These are phyloP conservation scores for Onygena corvina DNA, from an alignment of 2,329 filamentous ascomycete genomes.

Conservation along the genomic window DNA sequence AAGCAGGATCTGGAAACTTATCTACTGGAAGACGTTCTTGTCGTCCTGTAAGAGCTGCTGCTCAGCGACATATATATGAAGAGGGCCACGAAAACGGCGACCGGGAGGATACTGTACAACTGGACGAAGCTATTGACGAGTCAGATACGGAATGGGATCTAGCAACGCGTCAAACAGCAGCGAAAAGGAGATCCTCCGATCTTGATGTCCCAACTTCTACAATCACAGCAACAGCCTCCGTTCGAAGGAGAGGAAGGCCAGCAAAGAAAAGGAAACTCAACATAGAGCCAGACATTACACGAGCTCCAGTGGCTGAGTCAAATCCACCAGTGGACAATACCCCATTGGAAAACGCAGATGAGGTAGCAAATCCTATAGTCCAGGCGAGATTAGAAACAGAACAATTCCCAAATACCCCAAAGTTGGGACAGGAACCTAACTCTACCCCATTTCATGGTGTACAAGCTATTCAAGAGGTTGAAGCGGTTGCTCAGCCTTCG, in stretches of 20 bases:
- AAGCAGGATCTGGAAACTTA: slow-evolving; percentile 9
- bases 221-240: background rate
- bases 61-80: background rate
- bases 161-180: background rate
- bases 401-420: background rate
- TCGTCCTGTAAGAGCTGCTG: background rate
- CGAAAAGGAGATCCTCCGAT: slow-evolving; percentile 6
- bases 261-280: slow-evolving; percentile 16
- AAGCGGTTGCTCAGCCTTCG: background rate
- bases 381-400: background rate
- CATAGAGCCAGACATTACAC: background rate
- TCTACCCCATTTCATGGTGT: background rate
- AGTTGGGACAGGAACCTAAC: background rate
- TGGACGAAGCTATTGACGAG: background rate
- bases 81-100: background rate
- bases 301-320: background rate
- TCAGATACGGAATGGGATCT: background rate
- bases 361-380: background rate
- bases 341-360: background rate
- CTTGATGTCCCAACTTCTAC: background rate
- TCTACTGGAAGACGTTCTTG: background rate
- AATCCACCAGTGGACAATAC: background rate
- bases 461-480: background rate
- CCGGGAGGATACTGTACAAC: background rate
- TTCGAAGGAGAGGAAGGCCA: slow-evolving; percentile 12